Conservation (phyloP, 2,329 filamentous ascomycete species). For the Cladosporium sp. region DNA sequence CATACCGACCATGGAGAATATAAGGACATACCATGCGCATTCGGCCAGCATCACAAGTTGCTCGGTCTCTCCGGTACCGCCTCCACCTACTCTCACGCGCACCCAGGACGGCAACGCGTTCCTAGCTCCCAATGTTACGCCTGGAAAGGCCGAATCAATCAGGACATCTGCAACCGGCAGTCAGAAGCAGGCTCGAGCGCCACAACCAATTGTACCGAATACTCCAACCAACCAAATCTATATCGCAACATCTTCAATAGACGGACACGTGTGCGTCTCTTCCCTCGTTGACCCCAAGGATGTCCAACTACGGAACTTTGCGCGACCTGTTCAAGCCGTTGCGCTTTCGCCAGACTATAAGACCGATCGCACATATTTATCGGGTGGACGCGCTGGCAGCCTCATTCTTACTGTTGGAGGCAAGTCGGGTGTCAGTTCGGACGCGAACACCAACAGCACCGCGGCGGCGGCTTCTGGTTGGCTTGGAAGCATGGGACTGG, state of each 20-base stretch:
- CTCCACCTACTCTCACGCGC: conserved; percentile 45
- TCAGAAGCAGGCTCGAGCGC: conserved; percentile 3
- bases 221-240: conserved; percentile 88
- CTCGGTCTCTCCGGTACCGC: conserved; percentile 84
- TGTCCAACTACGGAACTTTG: conserved; percentile 89
- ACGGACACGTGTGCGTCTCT: conserved; percentile 91
- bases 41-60: conserved; percentile 86
- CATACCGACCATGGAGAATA: conserved; percentile 74
- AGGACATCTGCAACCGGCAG: conserved; percentile 1
- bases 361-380: conserved; percentile 83
- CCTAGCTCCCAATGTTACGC: background rate
- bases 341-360: conserved; percentile 95
- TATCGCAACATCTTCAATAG: conserved; percentile 89
- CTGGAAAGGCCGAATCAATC: conserved; percentile 1
- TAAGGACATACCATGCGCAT: conserved; percentile 90
- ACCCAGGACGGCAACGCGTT: conserved; percentile 30
- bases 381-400: conserved; percentile 83
- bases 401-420: conserved; percentile 84
- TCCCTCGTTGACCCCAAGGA: conserved; percentile 86
- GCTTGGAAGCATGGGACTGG: conserved; percentile 84
- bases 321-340: conserved; percentile 85
- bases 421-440: conserved; percentile 72
- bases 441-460: conserved; percentile 85
- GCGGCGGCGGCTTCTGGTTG: conserved; percentile 78
- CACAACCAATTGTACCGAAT: conserved; percentile 59